Conservation (phyloP, 169 alveolate species). For the Cyclospora cayetanensis region DNA sequence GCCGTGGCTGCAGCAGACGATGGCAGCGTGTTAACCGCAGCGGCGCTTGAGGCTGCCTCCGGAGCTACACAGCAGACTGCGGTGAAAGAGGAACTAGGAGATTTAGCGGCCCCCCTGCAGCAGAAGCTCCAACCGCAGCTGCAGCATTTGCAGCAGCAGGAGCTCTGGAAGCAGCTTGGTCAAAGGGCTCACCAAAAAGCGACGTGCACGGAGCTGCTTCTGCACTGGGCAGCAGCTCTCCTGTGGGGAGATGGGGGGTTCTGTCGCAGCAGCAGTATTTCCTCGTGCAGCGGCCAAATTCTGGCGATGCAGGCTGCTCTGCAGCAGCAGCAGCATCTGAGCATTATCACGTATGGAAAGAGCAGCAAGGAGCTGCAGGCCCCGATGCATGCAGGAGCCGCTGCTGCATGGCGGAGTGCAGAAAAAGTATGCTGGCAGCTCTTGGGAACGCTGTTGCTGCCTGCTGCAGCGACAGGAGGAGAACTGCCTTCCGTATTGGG, state of each 20-base stretch:
- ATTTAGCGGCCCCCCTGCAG: neutral
- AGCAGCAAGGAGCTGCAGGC: neutral
- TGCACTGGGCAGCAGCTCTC: conserved; percentile 49
- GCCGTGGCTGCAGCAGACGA: conserved; percentile 5
- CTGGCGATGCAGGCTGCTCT: neutral
- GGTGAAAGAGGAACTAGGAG: neutral
- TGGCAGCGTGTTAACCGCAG: neutral
- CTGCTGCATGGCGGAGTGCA: neutral
- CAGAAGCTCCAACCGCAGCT: conserved; percentile 1
- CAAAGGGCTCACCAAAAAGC: neutral
- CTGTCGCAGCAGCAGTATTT: neutral
- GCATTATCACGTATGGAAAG: neutral
- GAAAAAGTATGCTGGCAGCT: conserved; percentile 25
- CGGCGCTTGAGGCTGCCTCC: neutral
- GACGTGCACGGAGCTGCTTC: conserved; percentile 23
- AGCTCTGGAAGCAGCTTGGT: neutral
- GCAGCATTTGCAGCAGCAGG: conserved; percentile 30
- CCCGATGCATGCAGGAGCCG: neutral
- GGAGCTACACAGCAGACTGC: neutral
- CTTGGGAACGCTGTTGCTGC: conserved; percentile 7
- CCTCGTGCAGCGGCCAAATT: neutral
- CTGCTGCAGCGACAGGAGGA: conserved; percentile 16
- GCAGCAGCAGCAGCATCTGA: conserved; percentile 41
- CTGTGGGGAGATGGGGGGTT: neutral
- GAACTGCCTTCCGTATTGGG: neutral